phyloP scores from a whole-genome alignment of 1,139 yeast genomes.

The Wickerhamomyces sp. region DNA sequence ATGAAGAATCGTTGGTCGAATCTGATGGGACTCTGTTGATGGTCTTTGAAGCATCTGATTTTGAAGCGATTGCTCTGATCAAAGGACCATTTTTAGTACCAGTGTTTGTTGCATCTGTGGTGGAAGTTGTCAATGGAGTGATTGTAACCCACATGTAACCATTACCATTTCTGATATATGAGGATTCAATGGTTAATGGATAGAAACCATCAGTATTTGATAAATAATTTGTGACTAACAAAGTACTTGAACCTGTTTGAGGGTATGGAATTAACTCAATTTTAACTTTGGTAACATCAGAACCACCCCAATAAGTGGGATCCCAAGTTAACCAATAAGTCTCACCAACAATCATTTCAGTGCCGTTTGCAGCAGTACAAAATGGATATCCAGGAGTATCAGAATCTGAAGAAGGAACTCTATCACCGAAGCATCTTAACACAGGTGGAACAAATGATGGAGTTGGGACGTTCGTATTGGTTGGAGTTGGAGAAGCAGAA shows the following conservation, averaged over 20 bases:
- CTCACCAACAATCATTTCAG: conserved; percentile 38
- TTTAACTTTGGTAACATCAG: conserved; percentile 29
- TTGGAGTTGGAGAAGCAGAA: conserved; percentile 34
- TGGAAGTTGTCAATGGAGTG: conserved; percentile 32
- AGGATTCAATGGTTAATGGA: conserved; percentile 28
- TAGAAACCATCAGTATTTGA: conserved; percentile 33
- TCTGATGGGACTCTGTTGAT: conserved; percentile 36
- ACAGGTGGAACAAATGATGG: conserved; percentile 35
- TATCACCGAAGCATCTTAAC: conserved; percentile 34
- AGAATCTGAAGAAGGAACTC: conserved; percentile 26
- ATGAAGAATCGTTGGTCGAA: conserved; percentile 11
- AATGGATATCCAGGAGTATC: conserved; percentile 31
- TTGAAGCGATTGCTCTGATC: conserved; percentile 28
- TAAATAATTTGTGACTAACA: conserved; percentile 30
- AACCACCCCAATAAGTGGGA: conserved; percentile 34
- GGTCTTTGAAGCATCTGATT: conserved; percentile 25
- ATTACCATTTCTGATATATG: conserved; percentile 26
- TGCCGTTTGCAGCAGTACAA: conserved; percentile 34
- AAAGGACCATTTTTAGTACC: conserved; percentile 36
- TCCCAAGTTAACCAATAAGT: conserved; percentile 43
- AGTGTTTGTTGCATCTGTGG: conserved; percentile 29
- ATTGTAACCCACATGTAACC: conserved; percentile 34
- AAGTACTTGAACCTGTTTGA: conserved; percentile 26
- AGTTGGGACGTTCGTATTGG: conserved; percentile 26
- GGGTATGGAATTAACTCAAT: conserved; percentile 28